Percentiles rank a stretch among this genome's conserved stretches.
These are phyloP conservation scores for Penicillium crystallinum DNA, from an alignment of 495 filamentous ascomycete genomes.

Conservation along the genomic window DNA sequence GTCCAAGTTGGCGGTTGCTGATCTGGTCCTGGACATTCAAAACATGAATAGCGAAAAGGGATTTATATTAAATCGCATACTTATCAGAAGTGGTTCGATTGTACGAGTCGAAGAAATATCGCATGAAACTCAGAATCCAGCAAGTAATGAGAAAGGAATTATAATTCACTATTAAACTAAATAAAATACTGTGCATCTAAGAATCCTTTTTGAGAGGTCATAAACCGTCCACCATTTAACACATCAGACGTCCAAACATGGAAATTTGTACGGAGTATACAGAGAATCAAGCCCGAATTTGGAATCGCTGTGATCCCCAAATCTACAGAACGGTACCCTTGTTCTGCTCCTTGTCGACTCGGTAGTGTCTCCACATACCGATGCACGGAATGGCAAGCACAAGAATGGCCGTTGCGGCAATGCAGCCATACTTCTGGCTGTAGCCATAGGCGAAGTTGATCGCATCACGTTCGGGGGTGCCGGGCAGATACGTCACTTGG, in stretches of 20 bases:
- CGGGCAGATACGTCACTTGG: conserved; percentile 50
- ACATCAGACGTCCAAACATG: background rate
- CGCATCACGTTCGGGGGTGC: conserved; percentile 44
- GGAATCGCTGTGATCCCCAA: background rate
- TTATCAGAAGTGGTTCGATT: no score
- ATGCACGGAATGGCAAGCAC: conserved; percentile 28
- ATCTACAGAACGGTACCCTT: conserved; percentile 31
- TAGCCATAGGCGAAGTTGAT: conserved; percentile 56
- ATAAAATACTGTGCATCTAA: background rate
- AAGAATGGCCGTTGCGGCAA: conserved; percentile 37
- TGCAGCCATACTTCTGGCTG: conserved; percentile 51
- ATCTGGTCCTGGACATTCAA: background rate
- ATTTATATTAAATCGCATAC: no score
- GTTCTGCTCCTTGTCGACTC: conserved; percentile 37
- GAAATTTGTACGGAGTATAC: no score
- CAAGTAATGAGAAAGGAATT: background rate
- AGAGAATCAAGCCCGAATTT: background rate
- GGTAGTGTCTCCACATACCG: conserved; percentile 35
- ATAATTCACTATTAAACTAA: background rate
- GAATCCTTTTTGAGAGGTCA: background rate
- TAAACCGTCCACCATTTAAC: background rate
- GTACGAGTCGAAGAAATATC: background rate
- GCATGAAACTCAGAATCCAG: background rate
- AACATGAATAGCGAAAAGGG: no score
- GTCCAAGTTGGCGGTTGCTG: background rate